Percentiles rank a stretch among this genome's conserved stretches.
phyloP scores from a whole-genome alignment of 768 basidiomycete species.

The Amanita rubescens region DNA sequence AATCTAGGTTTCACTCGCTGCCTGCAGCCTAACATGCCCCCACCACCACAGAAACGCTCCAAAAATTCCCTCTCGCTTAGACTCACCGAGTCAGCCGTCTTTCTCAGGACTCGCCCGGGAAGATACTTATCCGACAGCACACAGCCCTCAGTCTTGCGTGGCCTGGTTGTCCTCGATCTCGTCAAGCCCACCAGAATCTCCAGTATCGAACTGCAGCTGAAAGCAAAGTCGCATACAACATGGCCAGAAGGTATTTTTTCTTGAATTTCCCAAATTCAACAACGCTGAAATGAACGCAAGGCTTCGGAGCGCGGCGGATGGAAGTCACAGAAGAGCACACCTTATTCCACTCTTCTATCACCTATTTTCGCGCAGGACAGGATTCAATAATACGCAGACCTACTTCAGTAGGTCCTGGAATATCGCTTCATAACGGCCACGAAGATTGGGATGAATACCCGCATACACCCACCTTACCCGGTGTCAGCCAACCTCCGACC shows the following conservation, averaged over 20 bases:
- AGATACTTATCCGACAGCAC: constrained; percentile 23
- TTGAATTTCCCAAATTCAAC: too few relatives aligned
- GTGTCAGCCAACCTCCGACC: neutral
- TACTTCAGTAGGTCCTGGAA: constrained; percentile 42
- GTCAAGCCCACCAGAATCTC: constrained; percentile 80
- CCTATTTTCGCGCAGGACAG: constrained; percentile 63
- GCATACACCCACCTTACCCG: neutral
- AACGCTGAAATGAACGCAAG: constrained; percentile 17
- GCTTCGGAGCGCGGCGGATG: constrained; percentile 64
- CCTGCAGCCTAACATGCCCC: too few relatives aligned
- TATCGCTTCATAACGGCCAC: constrained; percentile 25
- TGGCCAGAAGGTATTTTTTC: constrained; percentile 77
- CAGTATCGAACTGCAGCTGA: constrained; percentile 74
- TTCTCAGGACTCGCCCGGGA: constrained; percentile 44
- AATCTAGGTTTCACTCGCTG: too few relatives aligned
- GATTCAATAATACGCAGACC: constrained; percentile 25
- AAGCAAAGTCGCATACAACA: constrained; percentile 60
- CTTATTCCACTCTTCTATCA: constrained; percentile 61
- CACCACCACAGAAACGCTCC: too few relatives aligned
- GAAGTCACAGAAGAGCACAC: constrained; percentile 76
- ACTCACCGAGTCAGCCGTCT: constrained; percentile 69
- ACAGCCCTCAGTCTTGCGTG: constrained; percentile 51
- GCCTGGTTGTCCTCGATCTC: constrained; percentile 48
- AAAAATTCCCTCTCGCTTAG: constrained; percentile 47
- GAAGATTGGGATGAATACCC: constrained; percentile 21